Evolutionary conservation across 306 rosid species (phyloP), one percentile per base, ranked within the genome.

Genomic region (Malus sieversii): DNA sequence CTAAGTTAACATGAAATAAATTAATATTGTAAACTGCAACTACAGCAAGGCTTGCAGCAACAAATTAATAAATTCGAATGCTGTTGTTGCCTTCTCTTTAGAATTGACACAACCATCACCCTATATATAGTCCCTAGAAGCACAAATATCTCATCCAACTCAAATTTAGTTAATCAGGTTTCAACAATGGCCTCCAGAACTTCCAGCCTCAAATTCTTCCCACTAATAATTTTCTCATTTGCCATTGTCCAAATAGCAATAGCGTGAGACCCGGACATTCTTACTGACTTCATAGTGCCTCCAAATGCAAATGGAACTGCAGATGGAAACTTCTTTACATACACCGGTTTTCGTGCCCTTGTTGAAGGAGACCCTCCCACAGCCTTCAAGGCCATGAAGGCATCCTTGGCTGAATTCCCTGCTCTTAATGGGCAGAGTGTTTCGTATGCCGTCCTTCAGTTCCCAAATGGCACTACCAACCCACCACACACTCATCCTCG

Each of bases 261-360:
- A 11, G 81, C 85, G 0, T 69, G 68, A 29, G 68, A 89, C 25
- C 82, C 91, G 0, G 68, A 87, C 58, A 87, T 87, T 8, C 68
- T 87, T 1, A 32, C 81, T 0, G 88, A 89, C 72, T 87, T 80
- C 77, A 23, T 84, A 44, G 14, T 4, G n/a, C 91, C 82, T 1
- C 72, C 63, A 5, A 29, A 45, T 27, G 78, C 59, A 5, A 29
- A 45, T 27, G 78, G 45, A 18, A 13, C 18, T 16, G 10, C 58
- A 4, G 79, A 78, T n/a, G 85, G 78, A 1, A 75, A 45, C 60
- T 88, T 16, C 68, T 63, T 63, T 40, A 63, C 68, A 30, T 63
- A 29, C 68, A 63, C 68, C 3, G 68, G 68, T 14, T 15, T 63
- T 15, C 42, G 68, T 15, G 68, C 18, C 79, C 81, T 91, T 87